phyloP scores from a whole-genome alignment of 352 stramenopile species.

The Phytophthora fragariaefolia region DNA sequence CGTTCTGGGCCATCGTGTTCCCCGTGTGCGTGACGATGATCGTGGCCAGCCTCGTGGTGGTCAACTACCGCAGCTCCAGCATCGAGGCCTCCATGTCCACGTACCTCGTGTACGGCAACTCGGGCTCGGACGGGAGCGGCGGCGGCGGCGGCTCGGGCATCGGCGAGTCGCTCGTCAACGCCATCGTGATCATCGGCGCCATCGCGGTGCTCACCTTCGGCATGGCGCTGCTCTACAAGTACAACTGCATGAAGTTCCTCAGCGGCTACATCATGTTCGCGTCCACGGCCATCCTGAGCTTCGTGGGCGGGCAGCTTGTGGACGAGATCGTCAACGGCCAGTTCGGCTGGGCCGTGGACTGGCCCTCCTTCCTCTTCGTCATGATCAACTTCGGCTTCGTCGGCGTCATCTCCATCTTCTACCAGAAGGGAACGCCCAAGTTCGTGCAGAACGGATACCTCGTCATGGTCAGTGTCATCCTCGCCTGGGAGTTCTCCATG shows the following conservation, averaged over 20 bases:
- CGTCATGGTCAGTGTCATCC: slow-evolving; percentile 95
- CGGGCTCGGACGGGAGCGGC: slow-evolving; percentile 35
- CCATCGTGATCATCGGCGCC: slow-evolving; percentile 88
- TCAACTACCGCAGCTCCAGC: slow-evolving; percentile 83
- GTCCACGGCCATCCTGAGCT: slow-evolving; percentile 85
- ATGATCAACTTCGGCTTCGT: slow-evolving; percentile 93
- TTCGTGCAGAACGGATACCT: slow-evolving; percentile 95
- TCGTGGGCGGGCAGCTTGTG: slow-evolving; percentile 86
- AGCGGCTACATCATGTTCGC: slow-evolving; percentile 91
- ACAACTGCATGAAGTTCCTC: slow-evolving; percentile 86
- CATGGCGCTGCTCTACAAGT: slow-evolving; percentile 92
- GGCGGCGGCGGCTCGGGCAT: slow-evolving; percentile 44
- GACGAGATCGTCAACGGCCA: slow-evolving; percentile 82
- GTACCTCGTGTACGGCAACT: slow-evolving; percentile 84
- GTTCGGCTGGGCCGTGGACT: slow-evolving; percentile 79
- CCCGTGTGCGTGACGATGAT: slow-evolving; percentile 87
- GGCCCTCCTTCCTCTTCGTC: slow-evolving; percentile 82
- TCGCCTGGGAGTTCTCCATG: slow-evolving; percentile 97
- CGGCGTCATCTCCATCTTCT: slow-evolving; percentile 91
- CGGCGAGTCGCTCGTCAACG: slow-evolving; percentile 85
- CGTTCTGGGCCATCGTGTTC: slow-evolving; percentile 87
- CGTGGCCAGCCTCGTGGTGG: slow-evolving; percentile 78
- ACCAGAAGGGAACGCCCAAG: slow-evolving; percentile 85
- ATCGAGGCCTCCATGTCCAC: slow-evolving; percentile 84
- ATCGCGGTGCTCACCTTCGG: slow-evolving; percentile 89